Evolutionary conservation across 1,284 basidiomycete genomes (phyloP).

Genomic region (Moesziomyces antarcticus): DNA sequence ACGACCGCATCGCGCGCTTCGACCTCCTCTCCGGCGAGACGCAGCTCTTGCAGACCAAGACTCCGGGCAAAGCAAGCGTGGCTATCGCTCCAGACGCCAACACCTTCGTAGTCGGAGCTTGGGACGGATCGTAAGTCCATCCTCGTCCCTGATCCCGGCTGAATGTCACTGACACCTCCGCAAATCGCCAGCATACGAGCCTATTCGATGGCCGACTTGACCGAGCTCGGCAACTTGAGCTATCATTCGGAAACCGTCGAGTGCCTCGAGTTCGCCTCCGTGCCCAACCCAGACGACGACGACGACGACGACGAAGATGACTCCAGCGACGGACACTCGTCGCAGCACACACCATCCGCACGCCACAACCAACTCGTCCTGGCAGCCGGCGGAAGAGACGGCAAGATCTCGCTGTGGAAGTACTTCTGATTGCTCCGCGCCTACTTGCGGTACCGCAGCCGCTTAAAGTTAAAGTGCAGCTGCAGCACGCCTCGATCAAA

Average conservation of each 20-base stretch:
- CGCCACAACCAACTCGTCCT: slow-evolving; percentile 7
- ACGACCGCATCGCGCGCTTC: slow-evolving; percentile 39
- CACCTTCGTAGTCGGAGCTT: slow-evolving; percentile 24
- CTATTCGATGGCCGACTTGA: slow-evolving; percentile 4
- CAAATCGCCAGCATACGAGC: slow-evolving; percentile 15
- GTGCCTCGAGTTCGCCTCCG: slow-evolving; percentile 15
- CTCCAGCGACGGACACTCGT: too few species aligned
- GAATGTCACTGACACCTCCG: background rate
- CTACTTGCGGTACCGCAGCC: slow-evolving; percentile 64
- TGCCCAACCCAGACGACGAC: background rate
- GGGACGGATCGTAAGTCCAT: slow-evolving; percentile 47
- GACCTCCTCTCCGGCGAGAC: slow-evolving; percentile 2
- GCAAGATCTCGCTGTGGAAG: slow-evolving; percentile 46
- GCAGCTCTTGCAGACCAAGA: slow-evolving; percentile 7
- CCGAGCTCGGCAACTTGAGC: slow-evolving; percentile 12
- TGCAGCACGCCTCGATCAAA: slow-evolving; percentile 73
- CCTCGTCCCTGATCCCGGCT: too few species aligned
- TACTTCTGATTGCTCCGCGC: slow-evolving; percentile 14
- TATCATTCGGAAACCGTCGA: slow-evolving; percentile 48
- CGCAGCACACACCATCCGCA: background rate
- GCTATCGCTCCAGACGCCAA: slow-evolving; percentile 21
- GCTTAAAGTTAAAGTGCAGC: slow-evolving; percentile 65
- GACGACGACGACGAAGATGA: background rate
- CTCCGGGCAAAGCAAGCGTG: slow-evolving; percentile 22
- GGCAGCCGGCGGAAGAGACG: slow-evolving; percentile 39